A percentile compares a stretch with the other conserved stretches of the same genome.
Evolutionary conservation across 441 rosid genomes (phyloP).

Genomic region (Erodium moschatum): DNA sequence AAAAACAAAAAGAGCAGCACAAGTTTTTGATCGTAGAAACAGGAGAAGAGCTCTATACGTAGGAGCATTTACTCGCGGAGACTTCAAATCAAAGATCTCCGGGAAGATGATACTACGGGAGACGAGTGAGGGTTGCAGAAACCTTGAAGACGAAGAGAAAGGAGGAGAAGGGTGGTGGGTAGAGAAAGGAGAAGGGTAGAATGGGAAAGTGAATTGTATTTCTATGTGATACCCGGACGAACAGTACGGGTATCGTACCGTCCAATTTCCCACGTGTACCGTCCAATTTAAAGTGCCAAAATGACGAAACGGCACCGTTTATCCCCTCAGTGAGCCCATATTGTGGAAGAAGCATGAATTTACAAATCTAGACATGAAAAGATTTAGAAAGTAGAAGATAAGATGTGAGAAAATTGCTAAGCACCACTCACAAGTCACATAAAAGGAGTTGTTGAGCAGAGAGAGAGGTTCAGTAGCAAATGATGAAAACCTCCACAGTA

Average conservation of each 20-base stretch:
- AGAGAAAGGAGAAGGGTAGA: not conserved
- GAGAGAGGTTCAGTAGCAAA: not conserved
- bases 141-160: not conserved
- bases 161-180: not conserved
- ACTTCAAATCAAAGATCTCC: not conserved
- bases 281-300: too few relatives aligned
- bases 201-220: not conserved
- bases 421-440: not conserved
- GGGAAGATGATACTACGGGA: not conserved
- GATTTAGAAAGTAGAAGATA: not conserved
- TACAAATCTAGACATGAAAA: not conserved
- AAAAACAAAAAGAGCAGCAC: not conserved
- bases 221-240: not conserved
- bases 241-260: not conserved
- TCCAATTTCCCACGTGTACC: not conserved
- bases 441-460: too few relatives aligned
- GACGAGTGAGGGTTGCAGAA: not conserved
- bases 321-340: too few relatives aligned
- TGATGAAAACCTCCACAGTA: not conserved
- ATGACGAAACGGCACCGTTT: too few relatives aligned
- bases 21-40: not conserved
- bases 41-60: not conserved
- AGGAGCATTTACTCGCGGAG: not conserved
- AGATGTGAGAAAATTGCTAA: not conserved
- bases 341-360: too few relatives aligned